Base-by-base conservation (phyloP, 129 eudicot genomes). In the Arctium minus region DNA sequence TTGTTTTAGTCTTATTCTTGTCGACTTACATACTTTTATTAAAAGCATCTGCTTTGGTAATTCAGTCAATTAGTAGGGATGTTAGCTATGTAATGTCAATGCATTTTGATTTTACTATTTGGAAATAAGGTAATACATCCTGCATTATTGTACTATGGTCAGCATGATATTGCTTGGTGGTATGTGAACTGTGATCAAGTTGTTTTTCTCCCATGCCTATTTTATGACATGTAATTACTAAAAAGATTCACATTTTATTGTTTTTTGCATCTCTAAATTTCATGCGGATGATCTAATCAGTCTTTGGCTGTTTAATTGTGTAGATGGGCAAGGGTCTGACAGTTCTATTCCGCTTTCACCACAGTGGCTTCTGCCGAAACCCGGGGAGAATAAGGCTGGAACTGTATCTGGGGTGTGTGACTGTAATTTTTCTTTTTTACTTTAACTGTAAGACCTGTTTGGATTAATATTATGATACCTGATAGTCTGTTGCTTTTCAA, bases 351-450 rank as follows among this genome's bases (percentile, higher is more conserved):
- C 99, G 40, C 99, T 96, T 84, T 96, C 98, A 40, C 99, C 99
- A 30, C 99, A 96, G 88, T 96, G 99, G 99, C 98, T 93, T 88
- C 94, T 88, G 38, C 89, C 99, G 5, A 96, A 96, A 85, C 87
- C 91, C 10, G 96, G 95, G 88, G 99, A 96, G 80, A 90, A 77
- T 50, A 96, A 96, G 91, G 37, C 86, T 73, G 99, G 91, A 83
- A 79, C 82, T 39, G 40, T 86, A 79, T 60, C 86, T 73, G 97
- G 90, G 90, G 99, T 96, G 36, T 79, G 97, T 86, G 85, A 35
- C 79, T 42, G 42, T 73, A 13, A 17, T 60, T 50, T 76, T 79
- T 60, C 29, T 17, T 60, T 60, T 60, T 60, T 60, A 60, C 68
- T n/a, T 60, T n/a, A 4, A n/a, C 68, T 60, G 9, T 60, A 29